Evolutionary conservation across 495 filamentous ascomycete genomes (phyloP).

Genomic region (Oidiodendron maius): DNA sequence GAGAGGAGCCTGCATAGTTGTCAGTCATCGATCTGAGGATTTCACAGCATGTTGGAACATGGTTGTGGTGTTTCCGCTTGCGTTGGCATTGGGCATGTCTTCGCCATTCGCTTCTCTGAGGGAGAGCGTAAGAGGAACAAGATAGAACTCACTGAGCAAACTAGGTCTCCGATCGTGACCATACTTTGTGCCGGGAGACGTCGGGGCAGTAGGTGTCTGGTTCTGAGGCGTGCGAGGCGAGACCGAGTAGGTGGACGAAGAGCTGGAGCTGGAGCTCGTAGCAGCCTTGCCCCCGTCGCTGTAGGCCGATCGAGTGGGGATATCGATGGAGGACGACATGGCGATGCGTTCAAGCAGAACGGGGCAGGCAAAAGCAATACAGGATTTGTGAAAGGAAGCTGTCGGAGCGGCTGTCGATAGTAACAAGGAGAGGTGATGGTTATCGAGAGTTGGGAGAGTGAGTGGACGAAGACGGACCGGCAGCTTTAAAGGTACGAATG

Average conservation of each 20-base stretch:
- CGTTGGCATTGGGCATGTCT: background rate
- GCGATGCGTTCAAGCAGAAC: too few relatives aligned
- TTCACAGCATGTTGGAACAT: background rate
- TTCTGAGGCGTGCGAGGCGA: constrained; percentile 41
- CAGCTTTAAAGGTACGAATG: too few relatives aligned
- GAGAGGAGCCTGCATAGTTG: constrained; percentile 44
- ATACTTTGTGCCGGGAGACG: constrained; percentile 26
- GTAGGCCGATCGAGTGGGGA: constrained; percentile 36
- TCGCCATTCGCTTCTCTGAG: background rate
- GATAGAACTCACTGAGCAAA: constrained; percentile 44
- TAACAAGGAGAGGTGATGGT: too few relatives aligned
- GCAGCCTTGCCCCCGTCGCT: constrained; percentile 31
- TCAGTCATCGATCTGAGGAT: constrained; percentile 9
- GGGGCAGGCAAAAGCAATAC: too few relatives aligned
- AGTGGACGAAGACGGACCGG: too few relatives aligned
- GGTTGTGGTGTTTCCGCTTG: background rate
- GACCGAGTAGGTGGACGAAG: constrained; percentile 46
- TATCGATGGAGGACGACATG: constrained; percentile 49
- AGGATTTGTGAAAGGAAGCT: too few relatives aligned
- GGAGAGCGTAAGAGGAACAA: background rate
- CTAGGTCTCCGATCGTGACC: constrained; percentile 46
- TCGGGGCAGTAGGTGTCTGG: constrained; percentile 8
- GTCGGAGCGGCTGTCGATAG: too few relatives aligned
- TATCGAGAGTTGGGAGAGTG: too few relatives aligned
- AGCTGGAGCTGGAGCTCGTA: constrained; percentile 33